phyloP scores from a whole-genome alignment of 768 basidiomycete species.

The Serendipita sp. region DNA sequence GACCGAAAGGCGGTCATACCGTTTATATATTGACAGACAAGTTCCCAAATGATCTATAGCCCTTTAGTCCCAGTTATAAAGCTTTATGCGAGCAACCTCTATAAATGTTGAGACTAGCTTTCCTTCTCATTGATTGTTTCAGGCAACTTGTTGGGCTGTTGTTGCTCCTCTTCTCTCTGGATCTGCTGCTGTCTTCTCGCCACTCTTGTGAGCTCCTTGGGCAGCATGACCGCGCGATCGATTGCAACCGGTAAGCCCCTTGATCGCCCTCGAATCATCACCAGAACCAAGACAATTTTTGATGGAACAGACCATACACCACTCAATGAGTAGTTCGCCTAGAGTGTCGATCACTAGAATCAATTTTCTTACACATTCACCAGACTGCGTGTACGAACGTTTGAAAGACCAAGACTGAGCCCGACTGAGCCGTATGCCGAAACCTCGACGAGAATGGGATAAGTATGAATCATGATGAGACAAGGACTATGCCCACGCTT shows the following conservation, averaged over 20 bases:
- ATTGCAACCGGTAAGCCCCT: constrained; percentile 79
- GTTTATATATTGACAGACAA: constrained; percentile 45
- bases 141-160: too few species aligned
- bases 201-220: constrained; percentile 32
- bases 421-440: constrained; percentile 85
- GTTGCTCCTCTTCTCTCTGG: too few species aligned
- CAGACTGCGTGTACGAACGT: constrained; percentile 45
- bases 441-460: not conserved
- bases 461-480: not conserved
- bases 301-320: constrained; percentile 68
- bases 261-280: constrained; percentile 91
- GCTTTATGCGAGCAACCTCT: too few species aligned
- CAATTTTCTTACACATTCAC: too few species aligned
- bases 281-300: constrained; percentile 69
- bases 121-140: too few species aligned
- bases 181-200: too few species aligned
- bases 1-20: constrained; percentile 71
- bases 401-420: constrained; percentile 74
- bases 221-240: constrained; percentile 77
- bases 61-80: too few species aligned
- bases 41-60: too few species aligned
- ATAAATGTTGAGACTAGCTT: too few species aligned
- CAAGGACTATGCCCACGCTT: not conserved
- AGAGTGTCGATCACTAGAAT: constrained; percentile 14
- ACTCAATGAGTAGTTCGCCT: constrained; percentile 71